Evolutionary conservation across 805 yeast species (phyloP).

Genomic region (Candida silvatica): DNA sequence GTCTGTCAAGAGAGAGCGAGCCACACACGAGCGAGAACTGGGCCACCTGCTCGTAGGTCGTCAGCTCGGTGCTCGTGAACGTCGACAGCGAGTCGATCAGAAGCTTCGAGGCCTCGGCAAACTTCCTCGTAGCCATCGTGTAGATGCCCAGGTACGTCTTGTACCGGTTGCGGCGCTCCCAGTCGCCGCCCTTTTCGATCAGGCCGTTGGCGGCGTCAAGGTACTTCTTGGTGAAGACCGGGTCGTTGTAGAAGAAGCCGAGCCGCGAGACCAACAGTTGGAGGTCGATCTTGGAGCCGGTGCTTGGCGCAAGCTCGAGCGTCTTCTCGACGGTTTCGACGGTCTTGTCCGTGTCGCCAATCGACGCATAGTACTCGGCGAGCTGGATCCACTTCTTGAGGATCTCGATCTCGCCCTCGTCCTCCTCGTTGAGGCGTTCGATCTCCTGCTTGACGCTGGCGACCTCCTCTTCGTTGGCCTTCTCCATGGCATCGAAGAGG

Average conservation of each 20-base stretch:
- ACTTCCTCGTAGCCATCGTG: conserved; percentile 75
- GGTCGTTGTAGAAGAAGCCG: conserved; percentile 86
- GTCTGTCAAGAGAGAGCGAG: conserved; percentile 71
- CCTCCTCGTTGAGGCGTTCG: conserved; percentile 49
- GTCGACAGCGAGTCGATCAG: conserved; percentile 90
- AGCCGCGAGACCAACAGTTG: conserved; percentile 73
- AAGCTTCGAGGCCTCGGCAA: conserved; percentile 74
- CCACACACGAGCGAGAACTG: conserved; percentile 87
- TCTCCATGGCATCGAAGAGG: conserved; percentile 41
- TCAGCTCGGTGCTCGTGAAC: conserved; percentile 85
- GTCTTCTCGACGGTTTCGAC: conserved; percentile 61
- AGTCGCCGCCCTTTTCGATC: conserved; percentile 96
- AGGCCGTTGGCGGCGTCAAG: conserved; percentile 64
- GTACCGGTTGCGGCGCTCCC: conserved; percentile 96
- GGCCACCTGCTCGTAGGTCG: conserved; percentile 85
- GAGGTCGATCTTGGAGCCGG: conserved; percentile 87
- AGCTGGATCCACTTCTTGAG: conserved; percentile 69
- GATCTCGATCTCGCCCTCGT: conserved; percentile 81
- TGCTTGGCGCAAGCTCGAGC: conserved; percentile 68
- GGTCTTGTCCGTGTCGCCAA: conserved; percentile 76
- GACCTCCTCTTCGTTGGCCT: conserved; percentile 48
- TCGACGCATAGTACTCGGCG: conserved; percentile 81
- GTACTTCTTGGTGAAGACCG: conserved; percentile 55
- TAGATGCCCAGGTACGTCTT: conserved; percentile 88
- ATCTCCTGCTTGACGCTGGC: conserved; percentile 44